Evolutionary conservation across 2,329 filamentous ascomycete genomes (phyloP), one percentile per base, ranked within the genome.

Genomic region (Colletotrichum neosansevieriae): DNA sequence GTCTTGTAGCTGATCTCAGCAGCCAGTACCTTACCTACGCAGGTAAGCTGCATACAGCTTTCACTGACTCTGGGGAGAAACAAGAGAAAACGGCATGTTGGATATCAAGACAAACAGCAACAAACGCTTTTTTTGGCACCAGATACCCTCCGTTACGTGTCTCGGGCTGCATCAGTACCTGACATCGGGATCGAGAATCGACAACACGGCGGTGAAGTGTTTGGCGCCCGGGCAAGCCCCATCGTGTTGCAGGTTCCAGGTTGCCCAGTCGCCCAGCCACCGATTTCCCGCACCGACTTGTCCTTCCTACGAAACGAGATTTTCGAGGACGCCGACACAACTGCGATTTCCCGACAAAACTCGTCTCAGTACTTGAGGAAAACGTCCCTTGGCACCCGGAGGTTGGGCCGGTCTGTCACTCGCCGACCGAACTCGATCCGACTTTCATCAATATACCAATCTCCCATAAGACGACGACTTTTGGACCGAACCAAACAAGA

Each of bases 211-310:
- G 61, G 66, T 69, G 61, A 69, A 49, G 49, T 69, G 61, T 60
- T 54, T 34, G 7, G 47, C 29, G 42, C 34, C 24, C 38, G n/a
- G 32, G 47, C 60, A 44, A 66, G 47, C 60, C 59, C 65, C 65
- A 65, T 68, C 53, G 45, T 36, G 40, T 65, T 65, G 65, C 65
- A 68, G 47, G 54, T 53, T 42, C 36, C 36, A 24, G 29, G 58
- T 42, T 42, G 45, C 47, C 45, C 47, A 58, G 47, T 68, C 44
- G 54, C 65, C 65, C 65, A 68, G 65, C 65, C 65, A 68, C 65
- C 65, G 53, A 64, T 68, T 68, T 68, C 65, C 58, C 12, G 54
- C 40, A 53, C 54, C 50, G 44, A 61, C 59, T 56, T 34, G 29
- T 56, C 21, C 47, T 21, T 47, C 36, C 47, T 21, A 47, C 36